Percentiles rank a stretch among this genome's conserved stretches.
phyloP scores from a whole-genome alignment of 768 basidiomycete species.

The Boletus bicolor region DNA sequence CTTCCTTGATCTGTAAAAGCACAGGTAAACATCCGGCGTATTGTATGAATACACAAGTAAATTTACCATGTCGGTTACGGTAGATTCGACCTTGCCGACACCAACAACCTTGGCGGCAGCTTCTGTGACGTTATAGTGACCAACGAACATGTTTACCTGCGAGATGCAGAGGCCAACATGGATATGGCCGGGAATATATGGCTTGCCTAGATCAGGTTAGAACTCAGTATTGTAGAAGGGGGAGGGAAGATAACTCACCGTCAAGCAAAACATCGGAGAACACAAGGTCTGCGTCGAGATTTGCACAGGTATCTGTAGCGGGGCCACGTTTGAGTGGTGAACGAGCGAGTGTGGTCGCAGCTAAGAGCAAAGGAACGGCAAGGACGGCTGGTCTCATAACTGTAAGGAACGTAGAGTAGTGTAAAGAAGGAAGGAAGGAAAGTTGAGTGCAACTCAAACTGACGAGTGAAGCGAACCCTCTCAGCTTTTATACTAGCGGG shows the following conservation, averaged over 20 bases:
- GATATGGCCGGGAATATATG: conserved; percentile 25
- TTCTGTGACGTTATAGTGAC: conserved; percentile 21
- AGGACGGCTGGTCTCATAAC: conserved; percentile 17
- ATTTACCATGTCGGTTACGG: conserved; percentile 25
- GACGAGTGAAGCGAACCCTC: background rate
- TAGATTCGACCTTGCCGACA: conserved; percentile 17
- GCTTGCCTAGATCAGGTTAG: conserved; percentile 11
- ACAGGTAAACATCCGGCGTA: background rate
- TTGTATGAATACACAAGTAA: background rate
- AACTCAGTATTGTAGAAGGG: too few relatives aligned
- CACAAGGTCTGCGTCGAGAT: conserved; percentile 14
- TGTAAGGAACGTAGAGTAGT: background rate
- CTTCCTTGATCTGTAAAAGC: conserved; percentile 22
- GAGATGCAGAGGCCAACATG: conserved; percentile 31
- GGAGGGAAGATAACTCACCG: conserved; percentile 1
- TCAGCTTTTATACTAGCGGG: conserved; percentile 8
- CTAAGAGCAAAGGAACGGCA: conserved; percentile 18
- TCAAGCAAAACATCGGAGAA: conserved; percentile 13
- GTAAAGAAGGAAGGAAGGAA: background rate
- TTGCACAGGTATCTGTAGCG: conserved; percentile 14
- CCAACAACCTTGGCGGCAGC: conserved; percentile 24
- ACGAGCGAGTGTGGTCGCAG: conserved; percentile 16
- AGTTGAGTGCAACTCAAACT: background rate
- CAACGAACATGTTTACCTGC: conserved; percentile 23
- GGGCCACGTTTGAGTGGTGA: conserved; percentile 7